Conservation (phyloP, 306 rosid genomes). For the Vigna reflexopilosa region DNA sequence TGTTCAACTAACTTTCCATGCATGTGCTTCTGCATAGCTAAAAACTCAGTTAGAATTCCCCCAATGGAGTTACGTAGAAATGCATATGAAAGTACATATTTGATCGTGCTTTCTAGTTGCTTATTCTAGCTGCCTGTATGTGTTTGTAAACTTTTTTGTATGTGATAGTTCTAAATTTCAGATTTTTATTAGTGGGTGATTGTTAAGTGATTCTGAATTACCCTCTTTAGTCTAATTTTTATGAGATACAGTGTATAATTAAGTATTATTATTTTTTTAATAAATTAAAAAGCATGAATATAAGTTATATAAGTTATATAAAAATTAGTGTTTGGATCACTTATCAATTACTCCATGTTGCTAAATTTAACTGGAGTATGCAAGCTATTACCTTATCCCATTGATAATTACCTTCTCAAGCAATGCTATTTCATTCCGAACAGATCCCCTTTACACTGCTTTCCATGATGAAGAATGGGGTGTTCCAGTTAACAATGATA, state of each 20-base stretch:
- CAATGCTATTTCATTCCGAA: slow-evolving; percentile 32
- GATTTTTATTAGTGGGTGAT: neutral
- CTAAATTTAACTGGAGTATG: neutral
- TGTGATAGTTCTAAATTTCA: slow-evolving; percentile 14
- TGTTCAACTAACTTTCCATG: neutral
- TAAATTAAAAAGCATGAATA: no score
- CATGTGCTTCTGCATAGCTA: slow-evolving; percentile 14
- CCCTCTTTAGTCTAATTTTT: no score
- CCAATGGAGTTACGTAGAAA: neutral
- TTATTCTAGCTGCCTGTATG: neutral
- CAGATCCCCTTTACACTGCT: slow-evolving; percentile 72
- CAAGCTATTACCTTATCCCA: neutral
- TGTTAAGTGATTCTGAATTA: no score
- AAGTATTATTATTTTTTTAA: no score
- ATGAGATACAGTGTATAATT: no score
- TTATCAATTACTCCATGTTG: neutral
- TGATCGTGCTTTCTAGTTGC: neutral
- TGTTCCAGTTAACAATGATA: slow-evolving; percentile 72
- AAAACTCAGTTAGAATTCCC: neutral
- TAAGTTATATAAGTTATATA: no score
- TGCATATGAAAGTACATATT: neutral
- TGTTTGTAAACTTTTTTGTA: neutral
- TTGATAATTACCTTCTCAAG: slow-evolving; percentile 27
- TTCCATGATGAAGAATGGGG: slow-evolving; percentile 99
- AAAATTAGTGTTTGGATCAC: neutral